These are phyloP conservation scores for Acanthamoeba divionensis DNA, from an alignment of 208 protist species.

Conservation along the genomic window DNA sequence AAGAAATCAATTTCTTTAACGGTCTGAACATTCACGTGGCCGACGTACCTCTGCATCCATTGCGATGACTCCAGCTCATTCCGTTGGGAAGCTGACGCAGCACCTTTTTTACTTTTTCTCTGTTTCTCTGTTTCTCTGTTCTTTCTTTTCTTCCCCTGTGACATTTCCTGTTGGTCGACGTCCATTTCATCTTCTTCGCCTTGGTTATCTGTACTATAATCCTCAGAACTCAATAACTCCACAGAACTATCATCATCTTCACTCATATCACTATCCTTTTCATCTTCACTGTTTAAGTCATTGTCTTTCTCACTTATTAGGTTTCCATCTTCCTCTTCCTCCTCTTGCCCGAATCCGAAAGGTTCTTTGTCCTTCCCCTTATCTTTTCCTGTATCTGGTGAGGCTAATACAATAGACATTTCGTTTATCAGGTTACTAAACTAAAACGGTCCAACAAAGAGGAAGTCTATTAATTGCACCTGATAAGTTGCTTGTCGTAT, in stretches of 20 bases:
- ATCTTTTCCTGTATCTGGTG: too few species aligned
- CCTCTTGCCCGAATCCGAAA: too few species aligned
- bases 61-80: not conserved
- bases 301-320: not conserved
- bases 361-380: too few species aligned
- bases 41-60: not conserved
- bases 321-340: too few species aligned
- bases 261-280: not conserved
- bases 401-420: too few species aligned
- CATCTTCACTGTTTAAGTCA: not conserved
- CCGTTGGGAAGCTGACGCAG: not conserved
- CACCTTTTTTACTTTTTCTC: not conserved
- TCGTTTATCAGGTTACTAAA: too few species aligned
- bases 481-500: too few species aligned
- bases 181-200: not conserved
- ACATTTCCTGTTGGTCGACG: not conserved
- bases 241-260: not conserved
- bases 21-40: constrained; percentile 5
- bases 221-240: not conserved
- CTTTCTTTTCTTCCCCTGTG: not conserved
- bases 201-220: not conserved
- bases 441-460: too few species aligned
- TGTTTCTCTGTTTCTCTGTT: not conserved
- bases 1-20: constrained; percentile 32
- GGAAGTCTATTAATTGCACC: too few species aligned